phyloP scores from a whole-genome alignment of 2,329 filamentous ascomycete species.

The Beauveria bassiana region DNA sequence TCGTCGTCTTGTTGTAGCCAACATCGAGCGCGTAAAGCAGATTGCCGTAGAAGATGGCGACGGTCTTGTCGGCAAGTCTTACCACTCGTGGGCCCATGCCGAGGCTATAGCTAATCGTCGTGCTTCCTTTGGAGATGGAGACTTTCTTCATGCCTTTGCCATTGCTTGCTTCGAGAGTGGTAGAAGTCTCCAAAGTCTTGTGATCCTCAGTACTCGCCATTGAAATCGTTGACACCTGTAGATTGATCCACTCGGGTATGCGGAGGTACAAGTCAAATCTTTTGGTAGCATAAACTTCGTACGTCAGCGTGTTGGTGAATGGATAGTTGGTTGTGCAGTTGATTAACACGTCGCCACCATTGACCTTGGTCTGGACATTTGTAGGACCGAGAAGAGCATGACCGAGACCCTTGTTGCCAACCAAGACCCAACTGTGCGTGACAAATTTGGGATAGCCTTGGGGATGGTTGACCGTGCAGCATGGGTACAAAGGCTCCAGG shows the following conservation, averaged over 20 bases:
- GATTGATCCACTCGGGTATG: slow-evolving; percentile 20
- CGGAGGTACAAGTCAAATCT: slow-evolving; percentile 23
- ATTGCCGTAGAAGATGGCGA: slow-evolving; percentile 35
- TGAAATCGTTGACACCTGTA: slow-evolving; percentile 4
- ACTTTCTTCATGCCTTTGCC: slow-evolving; percentile 19
- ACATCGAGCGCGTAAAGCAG: slow-evolving; percentile 36
- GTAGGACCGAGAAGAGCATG: slow-evolving; percentile 43
- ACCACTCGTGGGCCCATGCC: slow-evolving; percentile 16
- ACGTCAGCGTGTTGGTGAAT: slow-evolving; percentile 20
- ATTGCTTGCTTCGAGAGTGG: background rate
- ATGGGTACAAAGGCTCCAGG: slow-evolving; percentile 44
- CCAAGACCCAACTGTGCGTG: slow-evolving; percentile 36
- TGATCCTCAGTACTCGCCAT: slow-evolving; percentile 12
- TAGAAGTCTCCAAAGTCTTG: background rate
- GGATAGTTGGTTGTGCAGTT: slow-evolving; percentile 42
- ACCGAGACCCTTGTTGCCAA: slow-evolving; percentile 35
- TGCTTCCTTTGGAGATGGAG: slow-evolving; percentile 14
- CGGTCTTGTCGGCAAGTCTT: slow-evolving; percentile 24
- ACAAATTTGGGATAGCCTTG: slow-evolving; percentile 51
- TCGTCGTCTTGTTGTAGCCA: slow-evolving; percentile 20
- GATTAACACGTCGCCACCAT: slow-evolving; percentile 27
- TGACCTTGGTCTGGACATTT: slow-evolving; percentile 30
- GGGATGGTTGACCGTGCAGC: slow-evolving; percentile 51
- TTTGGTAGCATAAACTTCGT: slow-evolving; percentile 21
- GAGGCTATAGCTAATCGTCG: slow-evolving; percentile 16